Conservation (phyloP, 148 eudicot genomes). For the Heliosperma pusillum region DNA sequence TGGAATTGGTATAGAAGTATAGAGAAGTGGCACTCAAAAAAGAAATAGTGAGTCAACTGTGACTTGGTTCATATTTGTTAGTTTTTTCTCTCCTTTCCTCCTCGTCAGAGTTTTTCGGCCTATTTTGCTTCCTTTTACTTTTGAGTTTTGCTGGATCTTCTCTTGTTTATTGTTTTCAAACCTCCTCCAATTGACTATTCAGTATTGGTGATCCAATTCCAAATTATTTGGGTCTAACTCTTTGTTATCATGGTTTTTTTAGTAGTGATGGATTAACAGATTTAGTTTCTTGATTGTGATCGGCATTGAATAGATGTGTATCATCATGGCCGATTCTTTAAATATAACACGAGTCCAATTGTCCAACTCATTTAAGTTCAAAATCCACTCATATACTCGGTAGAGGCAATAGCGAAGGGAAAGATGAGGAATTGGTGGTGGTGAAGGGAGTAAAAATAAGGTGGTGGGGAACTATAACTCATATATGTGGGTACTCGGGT, state of each 20-base stretch:
- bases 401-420: neutral
- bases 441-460: neutral
- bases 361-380: no score
- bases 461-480: neutral
- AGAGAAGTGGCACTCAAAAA: slow-evolving; percentile 57
- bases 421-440: neutral
- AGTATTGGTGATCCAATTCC: neutral
- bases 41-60: slow-evolving; percentile 37
- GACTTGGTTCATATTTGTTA: neutral
- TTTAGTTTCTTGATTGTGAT: neutral
- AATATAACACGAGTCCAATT: no score
- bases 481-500: neutral
- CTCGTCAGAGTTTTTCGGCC: neutral
- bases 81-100: neutral
- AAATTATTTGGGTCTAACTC: neutral
- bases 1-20: slow-evolving; percentile 76
- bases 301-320: neutral
- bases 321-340: neutral
- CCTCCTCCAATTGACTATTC: neutral
- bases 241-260: neutral
- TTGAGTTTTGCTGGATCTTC: neutral
- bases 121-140: neutral
- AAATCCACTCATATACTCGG: neutral
- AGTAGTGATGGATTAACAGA: neutral
- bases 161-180: neutral